Percentiles rank a stretch among this genome's conserved stretches.
These are phyloP conservation scores for Auricularia heimuer DNA, from an alignment of 768 basidiomycete genomes.

Conservation along the genomic window DNA sequence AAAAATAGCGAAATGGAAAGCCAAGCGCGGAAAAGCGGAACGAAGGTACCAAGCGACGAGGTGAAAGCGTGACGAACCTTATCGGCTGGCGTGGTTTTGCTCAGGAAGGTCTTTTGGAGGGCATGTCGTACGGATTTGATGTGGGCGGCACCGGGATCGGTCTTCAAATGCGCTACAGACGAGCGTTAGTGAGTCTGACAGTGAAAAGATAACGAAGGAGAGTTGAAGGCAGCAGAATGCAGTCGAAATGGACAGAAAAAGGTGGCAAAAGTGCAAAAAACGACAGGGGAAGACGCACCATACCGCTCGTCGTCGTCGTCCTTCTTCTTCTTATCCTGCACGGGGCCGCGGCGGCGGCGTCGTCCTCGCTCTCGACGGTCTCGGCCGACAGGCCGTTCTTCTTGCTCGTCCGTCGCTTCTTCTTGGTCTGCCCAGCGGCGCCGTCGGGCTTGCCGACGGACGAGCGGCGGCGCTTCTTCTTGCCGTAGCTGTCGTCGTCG, in stretches of 20 bases:
- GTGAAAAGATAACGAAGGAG: not conserved
- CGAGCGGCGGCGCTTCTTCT: constrained; percentile 29
- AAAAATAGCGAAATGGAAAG: constrained; percentile 15
- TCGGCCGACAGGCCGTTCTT: constrained; percentile 38
- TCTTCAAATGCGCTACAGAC: constrained; percentile 31
- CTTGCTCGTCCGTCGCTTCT: constrained; percentile 17
- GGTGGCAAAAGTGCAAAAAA: constrained; percentile 10
- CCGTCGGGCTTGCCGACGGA: constrained; percentile 30
- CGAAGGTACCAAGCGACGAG: constrained; percentile 13
- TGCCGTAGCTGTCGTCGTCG: constrained; percentile 13
- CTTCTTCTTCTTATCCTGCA: constrained; percentile 47
- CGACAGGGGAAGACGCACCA: not conserved
- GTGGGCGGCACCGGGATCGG: constrained; percentile 55
- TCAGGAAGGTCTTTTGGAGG: constrained; percentile 79
- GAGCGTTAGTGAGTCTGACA: constrained; percentile 6
- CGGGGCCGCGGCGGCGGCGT: constrained; percentile 42
- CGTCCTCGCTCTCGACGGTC: constrained; percentile 37
- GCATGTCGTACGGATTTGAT: constrained; percentile 90
- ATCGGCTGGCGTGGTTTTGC: constrained; percentile 46
- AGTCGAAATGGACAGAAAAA: not conserved
- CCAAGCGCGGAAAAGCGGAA: not conserved
- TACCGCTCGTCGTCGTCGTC: constrained; percentile 48
- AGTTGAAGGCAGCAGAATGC: not conserved
- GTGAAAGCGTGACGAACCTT: constrained; percentile 37
- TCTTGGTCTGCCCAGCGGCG: constrained; percentile 18